Evolutionary conservation across 352 stramenopile species (phyloP).

Genomic region (Phytophthora hybrid): DNA sequence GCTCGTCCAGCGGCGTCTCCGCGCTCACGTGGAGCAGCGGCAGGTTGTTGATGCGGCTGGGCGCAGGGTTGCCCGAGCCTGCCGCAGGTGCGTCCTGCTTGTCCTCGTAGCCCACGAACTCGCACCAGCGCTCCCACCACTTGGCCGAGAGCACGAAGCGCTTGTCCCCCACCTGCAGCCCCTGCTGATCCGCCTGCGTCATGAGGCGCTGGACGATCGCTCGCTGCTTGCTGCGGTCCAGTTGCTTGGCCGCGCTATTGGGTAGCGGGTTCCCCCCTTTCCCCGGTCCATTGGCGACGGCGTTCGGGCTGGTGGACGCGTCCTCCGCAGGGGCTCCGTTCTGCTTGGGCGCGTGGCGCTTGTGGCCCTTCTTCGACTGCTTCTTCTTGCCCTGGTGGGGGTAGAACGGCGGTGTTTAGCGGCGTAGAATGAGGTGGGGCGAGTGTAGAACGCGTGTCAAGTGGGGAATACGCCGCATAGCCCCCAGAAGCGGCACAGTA

Average conservation of each 20-base stretch:
- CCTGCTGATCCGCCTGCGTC: conserved; percentile 68
- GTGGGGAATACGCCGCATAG: neutral
- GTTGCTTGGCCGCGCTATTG: conserved; percentile 25
- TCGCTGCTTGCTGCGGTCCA: conserved; percentile 57
- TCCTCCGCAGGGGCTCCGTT: conserved; percentile 33
- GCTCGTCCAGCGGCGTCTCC: conserved; percentile 60
- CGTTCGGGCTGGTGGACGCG: neutral
- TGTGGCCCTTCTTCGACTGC: conserved; percentile 61
- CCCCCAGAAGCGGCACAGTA: neutral
- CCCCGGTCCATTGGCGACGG: neutral
- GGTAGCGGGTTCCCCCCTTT: conserved; percentile 18
- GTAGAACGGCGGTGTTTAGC: neutral
- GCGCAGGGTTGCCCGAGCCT: conserved; percentile 28
- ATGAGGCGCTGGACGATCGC: conserved; percentile 65
- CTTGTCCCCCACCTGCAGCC: conserved; percentile 80
- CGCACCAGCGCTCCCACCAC: conserved; percentile 86
- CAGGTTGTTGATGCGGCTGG: conserved; percentile 72
- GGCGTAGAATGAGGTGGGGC: neutral
- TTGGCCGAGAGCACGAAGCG: conserved; percentile 82
- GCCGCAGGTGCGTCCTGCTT: conserved; percentile 18
- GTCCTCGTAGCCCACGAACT: conserved; percentile 72
- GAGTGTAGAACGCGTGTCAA: neutral
- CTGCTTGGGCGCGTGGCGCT: conserved; percentile 51
- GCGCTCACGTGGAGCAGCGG: conserved; percentile 62
- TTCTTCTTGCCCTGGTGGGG: conserved; percentile 57